Evolutionary conservation across 768 basidiomycete species (phyloP), one percentile per base, ranked within the genome.

Genomic region (Sporobolomyces roseus): DNA sequence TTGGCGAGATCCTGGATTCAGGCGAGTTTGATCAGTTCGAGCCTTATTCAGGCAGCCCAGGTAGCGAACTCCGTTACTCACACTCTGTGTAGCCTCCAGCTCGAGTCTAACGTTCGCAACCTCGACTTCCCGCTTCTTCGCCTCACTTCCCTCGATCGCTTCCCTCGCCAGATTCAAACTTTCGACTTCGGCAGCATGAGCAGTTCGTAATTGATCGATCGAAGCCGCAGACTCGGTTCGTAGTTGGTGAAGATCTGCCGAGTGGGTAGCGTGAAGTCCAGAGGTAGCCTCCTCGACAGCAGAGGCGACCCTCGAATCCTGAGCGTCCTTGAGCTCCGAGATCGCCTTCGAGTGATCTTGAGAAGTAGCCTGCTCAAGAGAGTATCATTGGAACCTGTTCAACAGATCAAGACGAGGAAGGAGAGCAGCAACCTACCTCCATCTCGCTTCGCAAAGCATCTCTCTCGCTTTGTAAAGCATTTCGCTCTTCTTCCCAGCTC

Each of bases 181-280:
- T 5, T 87, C 84, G 33, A 91, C 74, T 12, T 85, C 82, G 27
- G 82, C 80, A 71, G 83, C 81, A 75, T 90, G 87, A 41, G 85
- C 83, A 3, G 79, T 76, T 50, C 84, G 84, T 43, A 92, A 83
- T 77, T 91, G 87, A 65, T 86, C 85, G 38, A 88, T 85, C 3
- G 87, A 84, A 4, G 81, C 79, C 68, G 85, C 82, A 0, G 88
- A 89, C 65, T 84, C 83, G 29, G 83, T 82, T 49, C 90, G 87
- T 61, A 93, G 82, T 17, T 80, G 77, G 74, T 88, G 86, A 9
- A 93, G 81, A 74, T 91, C 91, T 74, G 85, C 82, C 33, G 84
- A 76, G 72, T 93, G 91, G 10, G 78, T 84, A n/a, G 89, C 90
- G 77, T 90, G 88, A 45, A 80, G 81, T 89, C 90, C 38, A 4